Base-by-base conservation (phyloP, 2,329 filamentous ascomycete species). In the Cladosporium sphaerospermum region DNA sequence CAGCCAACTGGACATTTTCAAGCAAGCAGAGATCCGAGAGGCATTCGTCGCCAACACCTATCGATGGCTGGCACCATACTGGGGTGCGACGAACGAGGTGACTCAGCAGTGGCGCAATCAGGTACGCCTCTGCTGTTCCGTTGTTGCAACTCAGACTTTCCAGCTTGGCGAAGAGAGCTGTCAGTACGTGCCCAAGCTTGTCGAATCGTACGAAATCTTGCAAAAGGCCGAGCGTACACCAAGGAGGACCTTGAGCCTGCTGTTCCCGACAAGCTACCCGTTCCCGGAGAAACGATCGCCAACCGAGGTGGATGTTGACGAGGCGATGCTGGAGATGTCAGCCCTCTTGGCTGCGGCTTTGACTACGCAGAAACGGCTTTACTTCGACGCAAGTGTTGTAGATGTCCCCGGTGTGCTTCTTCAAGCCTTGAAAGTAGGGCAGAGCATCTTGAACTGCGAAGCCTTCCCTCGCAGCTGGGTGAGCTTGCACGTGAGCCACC, bases 91-190 rank as follows among this genome's bases (percentile, higher is more conserved):
- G 0, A 78, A 81, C 3, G 76, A 84, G 28, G 82, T 92, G 9
- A 90, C 83, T 2, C 85, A 91, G 34, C 88, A 95, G 64, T 97
- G 90, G 83, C 86, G 86, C 58, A 89, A 96, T 18, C 93, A 97
- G 71, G 88, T 97, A 14, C 86, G 93, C 13, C 75, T 99, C 13
- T 96, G 92, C 70, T 96, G 90, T 71, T 95, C 92, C 1, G 87
- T 99, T 33, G 78, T 99, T 34, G 89, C 92, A 8, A 90, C 88
- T 57, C 88, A 97, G 67, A 67, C 91, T 53, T 81, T 87, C 39
- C 80, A 88, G 59, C 79, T 95, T 8, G 85, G 86, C 8, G 79
- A 89, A 36, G 86, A 93, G 64, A 86, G 93, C 45, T 89, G 89
- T 16, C 87, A 91, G 56, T 95, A 96, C 67, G 85, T 96, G 59